These are phyloP conservation scores for Diplogelasinospora grovesii DNA, from an alignment of 495 filamentous ascomycete species.

Conservation along the genomic window DNA sequence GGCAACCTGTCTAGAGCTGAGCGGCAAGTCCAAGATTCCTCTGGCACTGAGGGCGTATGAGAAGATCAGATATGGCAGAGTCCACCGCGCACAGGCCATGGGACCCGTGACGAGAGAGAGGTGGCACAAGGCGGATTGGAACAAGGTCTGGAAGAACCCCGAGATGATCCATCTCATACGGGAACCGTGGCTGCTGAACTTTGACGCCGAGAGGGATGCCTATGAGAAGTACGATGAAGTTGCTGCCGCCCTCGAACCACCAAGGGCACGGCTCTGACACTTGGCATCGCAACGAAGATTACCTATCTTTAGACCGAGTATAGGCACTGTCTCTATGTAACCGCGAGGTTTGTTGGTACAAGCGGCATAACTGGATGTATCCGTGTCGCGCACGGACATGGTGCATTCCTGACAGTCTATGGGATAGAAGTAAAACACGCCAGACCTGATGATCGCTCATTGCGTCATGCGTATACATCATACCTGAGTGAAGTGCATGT, in stretches of 20 bases:
- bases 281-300: not conserved
- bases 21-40: conserved; percentile 31
- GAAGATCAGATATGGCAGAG: conserved; percentile 46
- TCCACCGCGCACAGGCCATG: conserved; percentile 50
- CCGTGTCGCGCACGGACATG: no score
- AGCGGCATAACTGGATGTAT: no score
- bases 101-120: conserved; percentile 52
- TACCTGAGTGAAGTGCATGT: no score
- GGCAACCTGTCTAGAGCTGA: conserved; percentile 52
- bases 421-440: no score
- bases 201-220: conserved; percentile 57
- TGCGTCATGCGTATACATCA: no score
- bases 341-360: no score
- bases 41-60: conserved; percentile 42
- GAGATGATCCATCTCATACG: conserved; percentile 47
- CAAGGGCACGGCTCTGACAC: conserved; percentile 12
- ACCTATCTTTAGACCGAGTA: not conserved
- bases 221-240: conserved; percentile 22
- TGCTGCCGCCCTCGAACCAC: conserved; percentile 2
- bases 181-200: conserved; percentile 54
- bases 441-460: no score
- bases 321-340: no score
- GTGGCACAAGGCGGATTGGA: conserved; percentile 58
- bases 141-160: conserved; percentile 51
- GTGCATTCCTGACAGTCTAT: no score